Evolutionary conservation across 257 asterid genomes (phyloP).

Genomic region (Solanum pinnatisectum): DNA sequence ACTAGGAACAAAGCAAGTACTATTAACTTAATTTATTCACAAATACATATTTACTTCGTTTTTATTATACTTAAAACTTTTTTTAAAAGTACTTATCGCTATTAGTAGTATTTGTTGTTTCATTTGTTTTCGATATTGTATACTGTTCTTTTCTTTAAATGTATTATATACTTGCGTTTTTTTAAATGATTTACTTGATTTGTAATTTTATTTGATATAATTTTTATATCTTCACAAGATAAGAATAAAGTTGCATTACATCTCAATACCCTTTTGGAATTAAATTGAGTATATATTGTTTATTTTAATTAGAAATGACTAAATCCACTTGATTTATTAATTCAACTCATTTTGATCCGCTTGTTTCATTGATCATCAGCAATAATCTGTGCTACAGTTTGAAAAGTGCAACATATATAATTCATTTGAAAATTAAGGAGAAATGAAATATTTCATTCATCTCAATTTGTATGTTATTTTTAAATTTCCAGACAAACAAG

Average conservation of each 20-base stretch:
- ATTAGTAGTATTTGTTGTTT: not conserved
- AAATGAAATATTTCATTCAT: not conserved
- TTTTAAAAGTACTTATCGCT: not conserved
- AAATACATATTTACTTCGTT: not conserved
- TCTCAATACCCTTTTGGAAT: too few species aligned
- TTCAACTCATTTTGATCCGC: too few species aligned
- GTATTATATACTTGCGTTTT: too few species aligned
- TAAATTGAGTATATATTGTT: too few species aligned
- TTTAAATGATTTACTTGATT: accelerated
- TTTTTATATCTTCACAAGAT: not conserved
- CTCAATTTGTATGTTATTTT: not conserved
- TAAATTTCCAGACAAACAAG: not conserved
- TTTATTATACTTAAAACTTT: not conserved
- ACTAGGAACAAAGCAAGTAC: not conserved
- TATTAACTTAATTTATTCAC: not conserved
- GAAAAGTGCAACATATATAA: not conserved
- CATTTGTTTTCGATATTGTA: not conserved
- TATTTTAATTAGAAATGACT: too few species aligned
- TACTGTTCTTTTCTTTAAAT: too few species aligned
- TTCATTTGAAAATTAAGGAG: not conserved
- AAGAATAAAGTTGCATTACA: not conserved
- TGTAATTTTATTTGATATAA: too few species aligned
- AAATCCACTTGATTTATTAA: too few species aligned
- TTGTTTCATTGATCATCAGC: too few species aligned
- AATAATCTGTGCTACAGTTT: not conserved